phyloP scores from a whole-genome alignment of 306 rosid species.

The Cucurbita ficifolia region DNA sequence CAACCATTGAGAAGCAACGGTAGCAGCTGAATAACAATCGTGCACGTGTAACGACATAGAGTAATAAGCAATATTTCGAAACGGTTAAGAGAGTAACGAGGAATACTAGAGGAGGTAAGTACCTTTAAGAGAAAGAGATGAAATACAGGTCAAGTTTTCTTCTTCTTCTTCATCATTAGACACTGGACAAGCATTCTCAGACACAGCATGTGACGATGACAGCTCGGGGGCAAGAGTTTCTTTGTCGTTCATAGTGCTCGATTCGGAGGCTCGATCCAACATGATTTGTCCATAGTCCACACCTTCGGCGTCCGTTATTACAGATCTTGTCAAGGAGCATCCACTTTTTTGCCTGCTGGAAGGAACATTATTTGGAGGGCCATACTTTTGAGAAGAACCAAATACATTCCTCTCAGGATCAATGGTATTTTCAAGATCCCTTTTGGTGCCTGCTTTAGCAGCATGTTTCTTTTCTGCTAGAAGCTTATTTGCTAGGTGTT shows the following conservation, averaged over 20 bases:
- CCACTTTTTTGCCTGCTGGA: conserved; percentile 30
- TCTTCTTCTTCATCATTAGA: conserved; percentile 55
- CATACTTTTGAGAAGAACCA: conserved; percentile 22
- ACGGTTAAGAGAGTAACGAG: not conserved
- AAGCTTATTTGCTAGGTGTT: conserved; percentile 30
- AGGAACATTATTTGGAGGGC: conserved; percentile 11
- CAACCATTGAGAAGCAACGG: conserved; percentile 93
- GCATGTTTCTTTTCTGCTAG: conserved; percentile 23
- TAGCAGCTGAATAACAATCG: conserved; percentile 64
- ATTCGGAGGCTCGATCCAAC: conserved; percentile 29
- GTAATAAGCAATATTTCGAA: not conserved
- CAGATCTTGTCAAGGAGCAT: conserved; percentile 15
- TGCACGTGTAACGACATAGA: not conserved
- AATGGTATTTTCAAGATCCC: conserved; percentile 21
- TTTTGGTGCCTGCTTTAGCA: conserved; percentile 20
- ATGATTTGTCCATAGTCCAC: conserved; percentile 14
- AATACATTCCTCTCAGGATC: conserved; percentile 22
- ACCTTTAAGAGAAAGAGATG: conserved; percentile 76
- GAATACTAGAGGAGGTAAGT: not conserved
- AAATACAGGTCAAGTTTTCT: conserved; percentile 31
- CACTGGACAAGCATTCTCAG: conserved; percentile 33
- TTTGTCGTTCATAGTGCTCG: conserved; percentile 25
- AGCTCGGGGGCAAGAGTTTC: conserved; percentile 37
- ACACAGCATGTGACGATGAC: conserved; percentile 38
- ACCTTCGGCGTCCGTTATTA: conserved; percentile 22